A percentile compares a stretch with the other conserved stretches of the same genome.
Evolutionary conservation across 2,329 filamentous ascomycete genomes (phyloP).

Genomic region (Metarhizium rileyi): DNA sequence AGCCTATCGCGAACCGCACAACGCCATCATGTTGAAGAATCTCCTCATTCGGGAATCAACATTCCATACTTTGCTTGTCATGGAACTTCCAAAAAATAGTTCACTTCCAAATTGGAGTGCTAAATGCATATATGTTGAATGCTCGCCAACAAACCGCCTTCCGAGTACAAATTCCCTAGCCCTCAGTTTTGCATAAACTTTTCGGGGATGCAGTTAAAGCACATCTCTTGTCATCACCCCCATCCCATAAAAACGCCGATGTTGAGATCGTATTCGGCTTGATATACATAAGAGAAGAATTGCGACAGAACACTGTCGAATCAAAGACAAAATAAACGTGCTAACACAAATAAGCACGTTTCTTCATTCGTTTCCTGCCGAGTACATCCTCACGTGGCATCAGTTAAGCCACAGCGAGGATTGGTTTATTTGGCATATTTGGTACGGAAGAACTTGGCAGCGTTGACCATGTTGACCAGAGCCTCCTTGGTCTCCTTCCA

Average conservation of each 20-base stretch:
- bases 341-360: constrained; percentile 21
- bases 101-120: constrained; percentile 20
- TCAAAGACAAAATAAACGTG: constrained; percentile 11
- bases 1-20: constrained; percentile 5
- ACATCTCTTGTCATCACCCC: constrained; percentile 23
- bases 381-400: constrained; percentile 8
- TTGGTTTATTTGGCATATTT: constrained; percentile 62
- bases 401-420: constrained; percentile 11
- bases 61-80: constrained; percentile 15
- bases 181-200: constrained; percentile 21
- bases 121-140: constrained; percentile 31
- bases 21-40: constrained; percentile 12
- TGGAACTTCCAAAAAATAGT: constrained; percentile 13
- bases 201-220: constrained; percentile 27
- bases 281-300: constrained; percentile 20
- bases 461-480: constrained; percentile 93
- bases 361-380: constrained; percentile 9
- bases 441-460: constrained; percentile 90
- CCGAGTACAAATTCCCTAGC: constrained; percentile 11
- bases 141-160: constrained; percentile 22
- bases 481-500: constrained; percentile 99
- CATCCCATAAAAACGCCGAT: constrained; percentile 43
- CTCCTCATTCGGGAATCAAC: constrained; percentile 2
- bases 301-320: constrained; percentile 2
- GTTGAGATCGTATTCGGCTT: constrained; percentile 45